phyloP scores from a whole-genome alignment of 805 yeast genomes.

The Starmerella khaoyaiensis region DNA sequence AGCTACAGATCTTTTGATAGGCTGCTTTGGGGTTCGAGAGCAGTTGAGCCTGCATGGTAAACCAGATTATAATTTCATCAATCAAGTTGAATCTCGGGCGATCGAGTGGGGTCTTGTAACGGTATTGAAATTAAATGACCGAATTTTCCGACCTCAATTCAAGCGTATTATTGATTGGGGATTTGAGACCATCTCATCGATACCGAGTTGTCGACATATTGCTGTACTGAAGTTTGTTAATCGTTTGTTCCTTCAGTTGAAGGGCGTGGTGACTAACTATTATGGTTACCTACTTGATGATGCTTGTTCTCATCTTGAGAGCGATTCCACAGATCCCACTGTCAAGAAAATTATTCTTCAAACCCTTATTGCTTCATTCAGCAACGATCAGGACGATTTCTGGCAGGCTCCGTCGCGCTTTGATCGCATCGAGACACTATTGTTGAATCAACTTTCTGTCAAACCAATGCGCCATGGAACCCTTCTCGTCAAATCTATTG shows the following conservation, averaged over 20 bases:
- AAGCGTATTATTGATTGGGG: constrained; percentile 86
- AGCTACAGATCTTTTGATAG: constrained; percentile 56
- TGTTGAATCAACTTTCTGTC: constrained; percentile 47
- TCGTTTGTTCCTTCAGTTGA: constrained; percentile 69
- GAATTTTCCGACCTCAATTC: constrained; percentile 83
- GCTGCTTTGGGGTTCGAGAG: constrained; percentile 49
- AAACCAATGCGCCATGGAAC: constrained; percentile 66
- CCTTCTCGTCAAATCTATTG: constrained; percentile 64
- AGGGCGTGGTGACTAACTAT: constrained; percentile 77
- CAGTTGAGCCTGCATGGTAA: background rate
- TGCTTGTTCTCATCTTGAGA: constrained; percentile 29
- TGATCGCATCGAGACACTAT: constrained; percentile 49
- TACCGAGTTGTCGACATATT: constrained; percentile 35
- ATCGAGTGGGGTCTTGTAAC: constrained; percentile 59
- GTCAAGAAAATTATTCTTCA: constrained; percentile 57
- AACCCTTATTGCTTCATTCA: constrained; percentile 69
- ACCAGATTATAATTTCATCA: constrained; percentile 27
- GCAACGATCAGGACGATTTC: constrained; percentile 82
- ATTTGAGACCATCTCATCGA: constrained; percentile 39
- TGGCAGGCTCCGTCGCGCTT: constrained; percentile 86
- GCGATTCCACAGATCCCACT: constrained; percentile 5
- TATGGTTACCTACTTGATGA: constrained; percentile 75
- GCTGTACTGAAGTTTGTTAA: constrained; percentile 80
- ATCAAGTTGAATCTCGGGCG: constrained; percentile 67
- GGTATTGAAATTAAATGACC: constrained; percentile 87